Percentiles rank a stretch among this genome's conserved stretches.
Conservation (phyloP, 2,329 filamentous ascomycete species). For the Colletotrichum truncatum region DNA sequence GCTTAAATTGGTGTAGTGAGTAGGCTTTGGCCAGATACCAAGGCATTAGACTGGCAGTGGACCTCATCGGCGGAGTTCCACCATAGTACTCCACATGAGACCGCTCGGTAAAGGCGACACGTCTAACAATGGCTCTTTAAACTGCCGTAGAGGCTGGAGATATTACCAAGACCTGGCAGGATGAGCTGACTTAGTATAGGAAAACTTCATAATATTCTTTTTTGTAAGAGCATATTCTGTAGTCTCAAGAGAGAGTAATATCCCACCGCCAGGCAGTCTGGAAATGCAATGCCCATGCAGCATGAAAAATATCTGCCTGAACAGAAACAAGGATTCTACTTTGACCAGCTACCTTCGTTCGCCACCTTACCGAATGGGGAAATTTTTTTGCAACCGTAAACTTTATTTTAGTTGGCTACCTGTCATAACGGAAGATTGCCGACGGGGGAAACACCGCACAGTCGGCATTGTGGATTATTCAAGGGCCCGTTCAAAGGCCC, state of each 20-base stretch:
- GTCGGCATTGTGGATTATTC: background rate
- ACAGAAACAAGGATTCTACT: no score
- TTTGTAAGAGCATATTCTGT: background rate
- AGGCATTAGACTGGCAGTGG: no score
- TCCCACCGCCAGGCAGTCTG: no score
- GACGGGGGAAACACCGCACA: background rate
- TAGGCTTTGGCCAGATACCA: no score
- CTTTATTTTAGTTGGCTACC: background rate
- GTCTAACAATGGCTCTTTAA: background rate
- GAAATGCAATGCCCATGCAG: no score
- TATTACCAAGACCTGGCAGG: background rate
- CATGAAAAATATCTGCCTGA: no score
- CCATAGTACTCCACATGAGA: background rate
- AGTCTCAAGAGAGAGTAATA: no score
- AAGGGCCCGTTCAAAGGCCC: background rate
- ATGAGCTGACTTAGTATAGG: conserved; percentile 17
- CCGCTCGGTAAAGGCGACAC: background rate
- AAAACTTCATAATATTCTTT: background rate
- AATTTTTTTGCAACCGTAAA: no score
- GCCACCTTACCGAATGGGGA: background rate
- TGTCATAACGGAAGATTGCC: background rate
- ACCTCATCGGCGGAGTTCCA: conserved; percentile 18
- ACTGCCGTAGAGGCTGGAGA: background rate
- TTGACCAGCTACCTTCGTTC: no score
- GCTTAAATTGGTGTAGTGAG: no score